These are phyloP conservation scores for Viridothelium virens DNA, from an alignment of 495 filamentous ascomycete genomes.

Conservation along the genomic window DNA sequence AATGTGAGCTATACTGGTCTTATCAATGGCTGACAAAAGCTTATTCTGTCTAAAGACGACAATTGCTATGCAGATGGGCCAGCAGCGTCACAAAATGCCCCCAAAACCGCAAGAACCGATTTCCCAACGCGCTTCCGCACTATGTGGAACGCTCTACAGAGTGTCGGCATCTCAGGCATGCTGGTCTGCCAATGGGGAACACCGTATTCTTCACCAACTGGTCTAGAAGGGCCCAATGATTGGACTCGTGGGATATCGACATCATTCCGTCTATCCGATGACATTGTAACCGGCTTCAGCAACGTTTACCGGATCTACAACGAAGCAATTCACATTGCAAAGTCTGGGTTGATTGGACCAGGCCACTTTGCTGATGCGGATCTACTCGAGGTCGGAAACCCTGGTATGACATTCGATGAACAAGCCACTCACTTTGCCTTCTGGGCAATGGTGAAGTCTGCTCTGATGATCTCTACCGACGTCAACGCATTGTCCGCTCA, in stretches of 20 bases:
- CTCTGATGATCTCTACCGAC: conserved; percentile 19
- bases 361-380: conserved; percentile 10
- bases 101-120: conserved; percentile 16
- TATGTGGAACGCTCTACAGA: conserved; percentile 18
- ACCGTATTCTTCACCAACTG: neutral
- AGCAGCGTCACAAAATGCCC: conserved; percentile 1
- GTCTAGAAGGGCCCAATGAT: conserved; percentile 16
- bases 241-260: conserved; percentile 16
- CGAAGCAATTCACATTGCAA: neutral
- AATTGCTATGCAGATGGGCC: conserved; percentile 12
- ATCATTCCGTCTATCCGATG: conserved; percentile 22
- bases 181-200: conserved; percentile 25
- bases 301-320: conserved; percentile 13
- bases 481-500: neutral
- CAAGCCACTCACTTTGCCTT: conserved; percentile 10
- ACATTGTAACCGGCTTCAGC: conserved; percentile 15
- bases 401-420: neutral
- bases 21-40: neutral
- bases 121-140: conserved; percentile 15
- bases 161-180: conserved; percentile 15
- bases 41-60: conserved; percentile 6
- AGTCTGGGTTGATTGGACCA: conserved; percentile 2
- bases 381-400: conserved; percentile 13
- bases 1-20: neutral
- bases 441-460: conserved; percentile 25